Evolutionary conservation across 768 basidiomycete genomes (phyloP), one percentile per base, ranked within the genome.

Genomic region (Boletellus sp.): DNA sequence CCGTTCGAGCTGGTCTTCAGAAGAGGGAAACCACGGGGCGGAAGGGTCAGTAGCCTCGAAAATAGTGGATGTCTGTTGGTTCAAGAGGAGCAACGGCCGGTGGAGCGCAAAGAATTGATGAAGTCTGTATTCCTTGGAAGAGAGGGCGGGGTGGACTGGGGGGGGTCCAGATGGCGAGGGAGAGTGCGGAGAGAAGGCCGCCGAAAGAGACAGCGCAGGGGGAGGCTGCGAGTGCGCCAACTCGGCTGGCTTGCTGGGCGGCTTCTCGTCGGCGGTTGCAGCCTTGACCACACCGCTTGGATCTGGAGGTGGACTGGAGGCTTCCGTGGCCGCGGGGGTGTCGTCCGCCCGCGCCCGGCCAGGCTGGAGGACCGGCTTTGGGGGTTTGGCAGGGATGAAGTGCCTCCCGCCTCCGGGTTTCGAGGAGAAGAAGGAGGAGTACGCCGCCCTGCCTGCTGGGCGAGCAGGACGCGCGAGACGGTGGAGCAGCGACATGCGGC

Each of bases 31-130:
- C 20, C 60, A 45, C n/a, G 64, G 48, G 4, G 50, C n/a, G 19
- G 55, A 53, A 37, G 52, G n/a, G 33, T 60, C 54, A 9, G 44
- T 34, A 12, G 72, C 54, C 35, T 77, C 74, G 51, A 79, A 78
- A 49, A 90, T 73, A 49, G 82, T 70, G 9, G 80, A 72, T 0
- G 81, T 58, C 0, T 88, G 82, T 53, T 84, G 78, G 24, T 77
- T 70, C 37, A 91, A 74, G 33, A 87, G 78, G 19, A 91, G 78
- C 2, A 92, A 74, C 1, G 90, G 90, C 12, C 90, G 79, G 59
- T 92, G 84, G 28, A 90, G 72, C 3, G 90, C 80, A 70, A 93
- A 92, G 69, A 93, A 92, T 47, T 87, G 85, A 63, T 91, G 88
- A 11, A 90, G 76, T 61, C 83, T 86, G 68, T 87, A 83, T 56